These are phyloP conservation scores for Chaetoscypha palmicola DNA, from an alignment of 2,329 filamentous ascomycete species.

Conservation along the genomic window DNA sequence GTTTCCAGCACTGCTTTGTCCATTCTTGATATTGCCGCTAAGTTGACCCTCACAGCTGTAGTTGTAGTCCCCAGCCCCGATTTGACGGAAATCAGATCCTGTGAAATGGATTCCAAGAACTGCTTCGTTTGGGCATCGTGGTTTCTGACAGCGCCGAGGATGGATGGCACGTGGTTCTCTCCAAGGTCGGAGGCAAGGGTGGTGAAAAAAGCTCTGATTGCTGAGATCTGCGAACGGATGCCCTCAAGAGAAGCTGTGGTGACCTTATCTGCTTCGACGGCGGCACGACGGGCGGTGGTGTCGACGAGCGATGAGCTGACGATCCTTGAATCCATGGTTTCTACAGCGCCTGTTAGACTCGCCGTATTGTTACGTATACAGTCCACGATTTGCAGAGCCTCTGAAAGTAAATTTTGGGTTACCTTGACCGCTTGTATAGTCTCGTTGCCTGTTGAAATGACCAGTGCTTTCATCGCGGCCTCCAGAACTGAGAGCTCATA, in stretches of 20 bases:
- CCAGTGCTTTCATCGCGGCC: background rate
- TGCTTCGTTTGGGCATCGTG: background rate
- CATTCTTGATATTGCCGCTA: slow-evolving; percentile 19
- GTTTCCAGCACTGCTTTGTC: slow-evolving; percentile 21
- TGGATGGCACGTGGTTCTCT: background rate
- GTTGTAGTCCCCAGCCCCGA: slow-evolving; percentile 9
- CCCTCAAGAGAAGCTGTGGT: background rate
- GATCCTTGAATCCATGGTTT: background rate
- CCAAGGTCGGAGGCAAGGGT: slow-evolving; percentile 1
- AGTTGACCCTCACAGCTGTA: slow-evolving; percentile 19
- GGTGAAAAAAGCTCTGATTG: background rate
- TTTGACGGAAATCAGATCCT: slow-evolving; percentile 8
- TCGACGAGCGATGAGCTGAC: background rate
- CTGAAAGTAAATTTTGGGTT: background rate
- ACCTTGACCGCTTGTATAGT: background rate
- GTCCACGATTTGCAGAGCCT: background rate
- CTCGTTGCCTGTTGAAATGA: background rate
- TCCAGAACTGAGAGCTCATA: background rate
- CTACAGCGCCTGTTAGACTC: background rate
- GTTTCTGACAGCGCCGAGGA: background rate
- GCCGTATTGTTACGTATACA: background rate
- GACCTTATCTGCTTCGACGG: background rate
- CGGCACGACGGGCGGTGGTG: background rate
- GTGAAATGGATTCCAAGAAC: slow-evolving; percentile 9
- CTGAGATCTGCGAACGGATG: background rate